Evolutionary conservation across 495 filamentous ascomycete genomes (phyloP).

Genomic region (Neurospora sp.): DNA sequence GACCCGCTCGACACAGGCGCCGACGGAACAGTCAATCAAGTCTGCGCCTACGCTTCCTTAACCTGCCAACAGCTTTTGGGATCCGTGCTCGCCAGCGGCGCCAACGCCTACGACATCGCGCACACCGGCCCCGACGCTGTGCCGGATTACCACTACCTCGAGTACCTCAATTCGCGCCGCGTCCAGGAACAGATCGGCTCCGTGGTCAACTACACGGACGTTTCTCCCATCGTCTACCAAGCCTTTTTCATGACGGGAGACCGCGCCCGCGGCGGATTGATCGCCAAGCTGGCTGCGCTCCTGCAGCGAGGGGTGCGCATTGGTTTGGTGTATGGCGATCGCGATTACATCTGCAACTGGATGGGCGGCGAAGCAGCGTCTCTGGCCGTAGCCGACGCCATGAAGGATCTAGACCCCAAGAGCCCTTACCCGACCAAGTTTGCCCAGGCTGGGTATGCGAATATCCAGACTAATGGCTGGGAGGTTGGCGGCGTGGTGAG

Average conservation of each 20-base stretch:
- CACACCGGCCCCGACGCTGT: conserved; percentile 45
- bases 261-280: conserved; percentile 33
- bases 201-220: conserved; percentile 56
- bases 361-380: conserved; percentile 52
- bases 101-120: conserved; percentile 57
- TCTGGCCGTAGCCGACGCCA: conserved; percentile 38
- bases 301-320: conserved; percentile 51
- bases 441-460: conserved; percentile 39
- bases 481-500: conserved; percentile 55
- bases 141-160: conserved; percentile 50
- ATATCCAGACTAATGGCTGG: conserved; percentile 38
- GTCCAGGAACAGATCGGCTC: conserved; percentile 57
- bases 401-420: neutral
- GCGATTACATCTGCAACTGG: conserved; percentile 63
- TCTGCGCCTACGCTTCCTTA: conserved; percentile 32
- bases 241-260: conserved; percentile 47
- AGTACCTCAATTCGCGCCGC: conserved; percentile 52
- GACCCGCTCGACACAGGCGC: conserved; percentile 37
- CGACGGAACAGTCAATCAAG: conserved; percentile 34
- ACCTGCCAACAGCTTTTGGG: conserved; percentile 38
- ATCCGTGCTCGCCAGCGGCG: conserved; percentile 31
- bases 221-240: conserved; percentile 33
- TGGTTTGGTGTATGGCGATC: conserved; percentile 54
- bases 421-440: conserved; percentile 25
- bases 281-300: conserved; percentile 42